phyloP scores from a whole-genome alignment of 1,284 basidiomycete genomes.

The Inonotus obliquus region DNA sequence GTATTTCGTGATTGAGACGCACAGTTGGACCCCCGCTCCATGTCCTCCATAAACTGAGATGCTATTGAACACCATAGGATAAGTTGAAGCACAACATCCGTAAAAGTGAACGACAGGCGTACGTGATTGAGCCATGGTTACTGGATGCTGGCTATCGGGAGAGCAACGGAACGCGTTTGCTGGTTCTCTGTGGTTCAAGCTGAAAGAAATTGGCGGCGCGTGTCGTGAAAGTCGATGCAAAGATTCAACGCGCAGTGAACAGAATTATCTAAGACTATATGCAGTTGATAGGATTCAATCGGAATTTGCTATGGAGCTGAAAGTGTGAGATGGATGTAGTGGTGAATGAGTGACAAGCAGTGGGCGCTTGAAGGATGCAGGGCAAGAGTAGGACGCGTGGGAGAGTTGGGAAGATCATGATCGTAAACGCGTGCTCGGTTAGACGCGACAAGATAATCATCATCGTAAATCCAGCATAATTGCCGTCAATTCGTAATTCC shows the following conservation, averaged over 20 bases:
- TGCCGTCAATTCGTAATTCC: conserved; percentile 4
- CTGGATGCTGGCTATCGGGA: background rate
- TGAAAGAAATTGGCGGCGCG: background rate
- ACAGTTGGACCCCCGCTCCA: conserved; percentile 93
- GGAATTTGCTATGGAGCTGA: background rate
- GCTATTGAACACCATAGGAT: conserved; percentile 38
- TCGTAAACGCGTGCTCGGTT: background rate
- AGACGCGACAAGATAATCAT: background rate
- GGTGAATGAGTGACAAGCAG: background rate
- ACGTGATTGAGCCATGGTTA: conserved; percentile 77
- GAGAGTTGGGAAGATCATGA: background rate
- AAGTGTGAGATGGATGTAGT: background rate
- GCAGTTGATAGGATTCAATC: background rate
- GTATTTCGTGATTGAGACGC: conserved; percentile 29
- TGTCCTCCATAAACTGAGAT: conserved; percentile 91
- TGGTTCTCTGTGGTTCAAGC: background rate
- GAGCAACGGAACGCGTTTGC: background rate
- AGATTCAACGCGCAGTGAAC: background rate
- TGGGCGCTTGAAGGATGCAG: background rate
- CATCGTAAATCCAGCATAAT: background rate
- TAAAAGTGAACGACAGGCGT: conserved; percentile 28
- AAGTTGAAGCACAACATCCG: conserved; percentile 14
- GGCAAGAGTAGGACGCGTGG: background rate
- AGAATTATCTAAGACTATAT: background rate
- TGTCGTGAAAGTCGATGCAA: background rate